Evolutionary conservation across 2,329 filamentous ascomycete species (phyloP), one percentile per base, ranked within the genome.

Genomic region (Cercospora sp.): DNA sequence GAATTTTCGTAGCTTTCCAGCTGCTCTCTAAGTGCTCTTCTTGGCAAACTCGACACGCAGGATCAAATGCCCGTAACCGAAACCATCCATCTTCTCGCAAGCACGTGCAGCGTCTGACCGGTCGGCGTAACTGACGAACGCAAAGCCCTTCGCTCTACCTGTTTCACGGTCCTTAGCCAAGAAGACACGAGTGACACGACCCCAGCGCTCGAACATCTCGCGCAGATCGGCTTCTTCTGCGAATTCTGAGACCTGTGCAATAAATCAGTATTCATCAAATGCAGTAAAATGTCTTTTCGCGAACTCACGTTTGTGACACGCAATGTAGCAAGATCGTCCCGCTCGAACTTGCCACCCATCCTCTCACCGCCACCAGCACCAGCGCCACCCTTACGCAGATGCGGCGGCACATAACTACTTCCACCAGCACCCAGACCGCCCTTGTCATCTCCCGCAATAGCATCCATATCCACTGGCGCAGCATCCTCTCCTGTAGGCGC

Each of bases 1-100:
- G 30, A 26, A 42, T 61, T 45, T 31, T 61, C 20, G 59, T 45
- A 40, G 36, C 59, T 23, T 26, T 26, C 33, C 28, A 59, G 58
- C 10, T 23, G 18, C 58, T 63, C 53, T 58, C 53, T 58, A 58
- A 63, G 78, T 80, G 61, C 78, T 75, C 79, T 85, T 85, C 82
- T 94, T 95, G 74, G 92, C 91, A 82, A 95, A 95, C 84, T 95
- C 92, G 73, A 95, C 92, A 79, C 91, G 87, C 77, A 95, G 82
- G 80, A 95, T 95, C 76, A 95, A 85, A 84, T 95, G 92, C 81
- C 91, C 91, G 85, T 93, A 94, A 83, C 92, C 92, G 73, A 80
- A 97, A 77, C 95, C 95, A 82, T 99, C 95, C 92, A 99, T 94
- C 88, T 97, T 97, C 84, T 91, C 90, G 84, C 92, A 97, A 48